Conservation (phyloP, 2,329 filamentous ascomycete genomes). For the Clonostachys byssicola region DNA sequence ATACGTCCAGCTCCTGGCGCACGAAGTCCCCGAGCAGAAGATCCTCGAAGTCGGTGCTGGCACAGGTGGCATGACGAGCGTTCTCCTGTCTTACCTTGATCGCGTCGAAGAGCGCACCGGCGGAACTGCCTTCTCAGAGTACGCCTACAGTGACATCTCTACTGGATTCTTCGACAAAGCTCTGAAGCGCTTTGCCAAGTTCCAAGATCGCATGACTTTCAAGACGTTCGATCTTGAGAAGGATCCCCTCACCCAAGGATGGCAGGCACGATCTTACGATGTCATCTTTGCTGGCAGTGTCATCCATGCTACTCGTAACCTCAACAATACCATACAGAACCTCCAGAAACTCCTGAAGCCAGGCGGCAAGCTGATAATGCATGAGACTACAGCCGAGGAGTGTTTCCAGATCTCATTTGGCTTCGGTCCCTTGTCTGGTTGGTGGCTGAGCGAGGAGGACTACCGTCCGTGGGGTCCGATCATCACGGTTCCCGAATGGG, state of each 20-base stretch:
- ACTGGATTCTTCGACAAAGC: slow-evolving; percentile 15
- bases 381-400: slow-evolving; percentile 5
- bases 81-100: too few relatives aligned
- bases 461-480: slow-evolving; percentile 1
- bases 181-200: slow-evolving; percentile 3
- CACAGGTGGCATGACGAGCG: not conserved
- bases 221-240: slow-evolving; percentile 21
- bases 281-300: not conserved
- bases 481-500: slow-evolving; percentile 2
- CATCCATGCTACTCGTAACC: not conserved
- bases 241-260: slow-evolving; percentile 18
- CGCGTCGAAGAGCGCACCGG: too few relatives aligned
- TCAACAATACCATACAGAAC: not conserved
- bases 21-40: slow-evolving; percentile 8
- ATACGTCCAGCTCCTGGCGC: not conserved
- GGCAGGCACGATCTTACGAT: slow-evolving; percentile 15
- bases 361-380: slow-evolving; percentile 3
- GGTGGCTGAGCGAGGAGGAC: slow-evolving; percentile 24
- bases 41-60: not conserved
- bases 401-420: not conserved
- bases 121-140: slow-evolving; percentile 4
- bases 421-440: slow-evolving; percentile 10
- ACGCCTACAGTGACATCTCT: slow-evolving; percentile 21
- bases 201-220: slow-evolving; percentile 11
- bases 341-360: slow-evolving; percentile 2